Percentiles rank a stretch among this genome's conserved stretches.
Evolutionary conservation across 1,284 basidiomycete genomes (phyloP).

Genomic region (Cryptococcus floricola): DNA sequence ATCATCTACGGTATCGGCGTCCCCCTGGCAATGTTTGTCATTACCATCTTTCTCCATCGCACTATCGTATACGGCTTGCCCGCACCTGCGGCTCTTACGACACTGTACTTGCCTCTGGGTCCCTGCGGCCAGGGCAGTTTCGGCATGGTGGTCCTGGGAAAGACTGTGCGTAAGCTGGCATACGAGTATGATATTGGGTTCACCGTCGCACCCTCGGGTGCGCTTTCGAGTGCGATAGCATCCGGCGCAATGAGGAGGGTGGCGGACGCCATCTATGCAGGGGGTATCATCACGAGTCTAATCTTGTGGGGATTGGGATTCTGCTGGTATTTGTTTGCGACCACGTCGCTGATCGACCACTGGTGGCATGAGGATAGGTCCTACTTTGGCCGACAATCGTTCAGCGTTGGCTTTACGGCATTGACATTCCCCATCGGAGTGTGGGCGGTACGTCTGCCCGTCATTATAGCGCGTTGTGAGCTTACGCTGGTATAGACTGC

Average conservation of each 20-base stretch:
- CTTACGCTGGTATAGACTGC: constrained; percentile 46
- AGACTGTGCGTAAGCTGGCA: constrained; percentile 51
- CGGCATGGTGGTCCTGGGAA: constrained; percentile 57
- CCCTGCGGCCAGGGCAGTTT: constrained; percentile 62
- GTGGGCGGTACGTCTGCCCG: constrained; percentile 4
- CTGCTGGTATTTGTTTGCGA: constrained; percentile 50
- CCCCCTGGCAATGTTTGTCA: constrained; percentile 56
- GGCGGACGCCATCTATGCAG: constrained; percentile 51
- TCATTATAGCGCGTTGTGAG: background rate
- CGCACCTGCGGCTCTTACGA: constrained; percentile 55
- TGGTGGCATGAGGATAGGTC: constrained; percentile 9
- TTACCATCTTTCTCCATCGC: constrained; percentile 58
- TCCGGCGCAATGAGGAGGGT: constrained; percentile 20
- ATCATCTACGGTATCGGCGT: constrained; percentile 51
- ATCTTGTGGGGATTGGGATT: constrained; percentile 52
- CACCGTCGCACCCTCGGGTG: constrained; percentile 23
- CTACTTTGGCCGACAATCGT: constrained; percentile 22
- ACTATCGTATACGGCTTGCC: constrained; percentile 50
- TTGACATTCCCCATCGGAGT: constrained; percentile 50
- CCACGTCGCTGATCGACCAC: constrained; percentile 33
- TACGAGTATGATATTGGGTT: constrained; percentile 42
- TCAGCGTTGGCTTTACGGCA: constrained; percentile 43
- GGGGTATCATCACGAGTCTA: constrained; percentile 38
- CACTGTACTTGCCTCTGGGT: constrained; percentile 59
- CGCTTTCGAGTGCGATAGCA: constrained; percentile 1